phyloP scores from a whole-genome alignment of 2,329 filamentous ascomycete genomes.

The Exophiala viscosa region DNA sequence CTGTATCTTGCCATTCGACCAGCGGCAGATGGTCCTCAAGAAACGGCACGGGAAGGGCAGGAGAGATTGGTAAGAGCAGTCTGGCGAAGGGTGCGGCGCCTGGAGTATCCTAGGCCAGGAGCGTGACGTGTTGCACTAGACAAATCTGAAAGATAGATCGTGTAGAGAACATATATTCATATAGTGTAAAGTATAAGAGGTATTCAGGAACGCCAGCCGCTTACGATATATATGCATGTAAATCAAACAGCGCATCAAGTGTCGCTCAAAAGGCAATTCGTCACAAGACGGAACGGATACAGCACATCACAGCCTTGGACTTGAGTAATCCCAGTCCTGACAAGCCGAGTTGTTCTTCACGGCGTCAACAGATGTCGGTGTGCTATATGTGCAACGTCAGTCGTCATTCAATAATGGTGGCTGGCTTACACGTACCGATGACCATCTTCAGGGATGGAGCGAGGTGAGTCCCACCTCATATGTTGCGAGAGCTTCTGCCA shows the following conservation, averaged over 20 bases:
- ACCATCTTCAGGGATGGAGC: background rate
- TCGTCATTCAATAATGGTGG: too few relatives aligned
- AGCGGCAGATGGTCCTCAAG: slow-evolving; percentile 57
- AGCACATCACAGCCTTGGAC: slow-evolving; percentile 1
- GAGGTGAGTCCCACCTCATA: slow-evolving; percentile 20
- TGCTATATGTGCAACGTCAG: too few relatives aligned
- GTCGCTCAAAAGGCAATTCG: too few relatives aligned
- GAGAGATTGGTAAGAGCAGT: slow-evolving; percentile 68
- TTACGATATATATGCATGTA: too few relatives aligned
- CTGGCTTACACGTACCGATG: background rate
- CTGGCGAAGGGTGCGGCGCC: slow-evolving; percentile 63
- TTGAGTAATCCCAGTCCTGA: background rate
- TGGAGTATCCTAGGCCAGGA: slow-evolving; percentile 67
- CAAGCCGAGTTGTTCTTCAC: too few relatives aligned
- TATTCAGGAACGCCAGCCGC: background rate
- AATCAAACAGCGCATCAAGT: too few relatives aligned
- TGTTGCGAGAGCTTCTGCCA: slow-evolving; percentile 21
- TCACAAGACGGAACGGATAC: too few relatives aligned
- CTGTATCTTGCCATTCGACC: slow-evolving; percentile 70
- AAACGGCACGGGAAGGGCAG: slow-evolving; percentile 64
- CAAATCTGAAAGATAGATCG: too few relatives aligned
- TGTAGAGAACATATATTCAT: too few relatives aligned
- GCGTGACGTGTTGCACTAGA: slow-evolving; percentile 27
- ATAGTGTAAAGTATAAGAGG: background rate
- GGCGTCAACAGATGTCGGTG: too few relatives aligned